These are phyloP conservation scores for Colletotrichum sojae DNA, from an alignment of 2,329 filamentous ascomycete species.

Conservation along the genomic window DNA sequence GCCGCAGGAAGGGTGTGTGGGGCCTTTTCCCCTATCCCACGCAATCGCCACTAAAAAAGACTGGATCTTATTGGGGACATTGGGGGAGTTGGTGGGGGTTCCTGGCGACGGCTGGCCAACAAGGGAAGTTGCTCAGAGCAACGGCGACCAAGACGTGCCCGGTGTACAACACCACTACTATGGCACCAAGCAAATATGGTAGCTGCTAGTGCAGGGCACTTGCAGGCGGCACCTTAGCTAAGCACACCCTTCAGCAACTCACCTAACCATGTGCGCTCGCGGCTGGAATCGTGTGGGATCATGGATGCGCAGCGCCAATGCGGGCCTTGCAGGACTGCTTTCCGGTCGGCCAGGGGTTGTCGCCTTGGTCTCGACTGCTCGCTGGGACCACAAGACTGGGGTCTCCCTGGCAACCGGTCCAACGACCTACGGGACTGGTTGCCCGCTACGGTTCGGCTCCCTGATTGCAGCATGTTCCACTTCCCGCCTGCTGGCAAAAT, in stretches of 20 bases:
- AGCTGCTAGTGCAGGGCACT: too few relatives aligned
- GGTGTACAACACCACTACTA: too few relatives aligned
- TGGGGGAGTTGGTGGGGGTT: slow-evolving; percentile 34
- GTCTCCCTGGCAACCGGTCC: slow-evolving; percentile 36
- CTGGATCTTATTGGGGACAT: slow-evolving; percentile 37
- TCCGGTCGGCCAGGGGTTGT: slow-evolving; percentile 20
- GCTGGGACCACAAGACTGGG: slow-evolving; percentile 21
- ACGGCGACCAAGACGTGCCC: slow-evolving; percentile 6
- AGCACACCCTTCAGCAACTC: too few relatives aligned
- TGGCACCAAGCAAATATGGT: too few relatives aligned
- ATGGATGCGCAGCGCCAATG: slow-evolving; percentile 34
- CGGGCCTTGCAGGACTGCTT: slow-evolving; percentile 25
- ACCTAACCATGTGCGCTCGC: too few relatives aligned
- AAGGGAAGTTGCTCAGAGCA: slow-evolving; percentile 40
- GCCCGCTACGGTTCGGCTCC: slow-evolving; percentile 37
- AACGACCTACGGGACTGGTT: slow-evolving; percentile 28
- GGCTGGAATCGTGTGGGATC: too few relatives aligned
- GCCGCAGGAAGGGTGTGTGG: neutral
- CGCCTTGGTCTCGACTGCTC: slow-evolving; percentile 40
- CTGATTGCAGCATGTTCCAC: slow-evolving; percentile 29
- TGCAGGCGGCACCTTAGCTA: neutral
- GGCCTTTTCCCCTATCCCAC: slow-evolving; percentile 35
- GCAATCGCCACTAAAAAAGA: slow-evolving; percentile 35
- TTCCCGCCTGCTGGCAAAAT: slow-evolving; percentile 30
- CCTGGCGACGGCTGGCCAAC: slow-evolving; percentile 35